A percentile compares a stretch with the other conserved stretches of the same genome.
Conservation (phyloP, 768 basidiomycete genomes). For the Favolaschia claudopus region DNA sequence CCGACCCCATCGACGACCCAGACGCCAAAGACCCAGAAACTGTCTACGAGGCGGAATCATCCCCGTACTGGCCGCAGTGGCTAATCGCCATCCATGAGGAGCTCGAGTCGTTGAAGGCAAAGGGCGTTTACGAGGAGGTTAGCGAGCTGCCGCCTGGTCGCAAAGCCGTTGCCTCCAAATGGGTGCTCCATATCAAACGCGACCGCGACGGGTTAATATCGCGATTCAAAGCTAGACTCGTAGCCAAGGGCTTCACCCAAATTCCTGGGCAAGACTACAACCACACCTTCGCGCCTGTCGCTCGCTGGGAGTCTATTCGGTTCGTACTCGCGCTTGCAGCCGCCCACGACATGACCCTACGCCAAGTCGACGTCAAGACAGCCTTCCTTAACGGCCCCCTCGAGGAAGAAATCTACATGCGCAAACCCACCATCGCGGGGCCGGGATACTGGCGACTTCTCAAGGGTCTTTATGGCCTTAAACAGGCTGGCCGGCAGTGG, state of each 20-base stretch:
- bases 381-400: too few relatives aligned
- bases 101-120: slow-evolving; percentile 31
- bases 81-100: slow-evolving; percentile 22
- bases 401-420: too few relatives aligned
- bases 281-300: too few relatives aligned
- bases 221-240: slow-evolving; percentile 2
- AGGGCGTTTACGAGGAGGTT: slow-evolving; percentile 28
- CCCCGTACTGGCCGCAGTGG: slow-evolving; percentile 25
- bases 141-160: slow-evolving; percentile 12
- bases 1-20: slow-evolving; percentile 20
- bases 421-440: too few relatives aligned
- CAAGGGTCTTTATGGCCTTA: neutral
- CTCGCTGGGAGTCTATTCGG: too few relatives aligned
- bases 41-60: slow-evolving; percentile 30
- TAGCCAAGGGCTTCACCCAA: slow-evolving; percentile 33
- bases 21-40: slow-evolving; percentile 15
- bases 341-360: neutral
- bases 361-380: too few relatives aligned
- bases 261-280: too few relatives aligned
- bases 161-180: slow-evolving; percentile 23
- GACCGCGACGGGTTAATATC: slow-evolving; percentile 8
- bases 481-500: neutral
- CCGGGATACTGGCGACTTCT: neutral
- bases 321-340: neutral
- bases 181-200: slow-evolving; percentile 20